phyloP scores from a whole-genome alignment of 2,329 filamentous ascomycete genomes.

The Fusarium illudens region DNA sequence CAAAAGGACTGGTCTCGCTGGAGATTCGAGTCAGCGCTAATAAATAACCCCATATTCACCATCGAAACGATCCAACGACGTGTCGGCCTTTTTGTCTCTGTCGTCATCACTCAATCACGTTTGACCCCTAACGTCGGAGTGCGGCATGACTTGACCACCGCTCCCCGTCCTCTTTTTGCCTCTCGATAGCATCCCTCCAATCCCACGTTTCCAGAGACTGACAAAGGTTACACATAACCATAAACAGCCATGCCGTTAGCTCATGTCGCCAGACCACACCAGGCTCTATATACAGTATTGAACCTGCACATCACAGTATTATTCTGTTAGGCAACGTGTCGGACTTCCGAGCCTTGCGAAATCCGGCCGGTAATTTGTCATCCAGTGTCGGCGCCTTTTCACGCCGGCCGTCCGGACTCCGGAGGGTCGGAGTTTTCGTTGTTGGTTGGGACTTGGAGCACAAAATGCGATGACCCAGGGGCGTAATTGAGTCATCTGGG shows the following conservation, averaged over 20 bases:
- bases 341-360: constrained; percentile 15
- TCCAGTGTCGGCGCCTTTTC: neutral
- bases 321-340: neutral
- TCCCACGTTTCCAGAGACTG: neutral
- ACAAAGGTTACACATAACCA: constrained; percentile 14
- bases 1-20: neutral
- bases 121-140: neutral
- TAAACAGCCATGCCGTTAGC: constrained; percentile 3
- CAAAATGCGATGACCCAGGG: neutral
- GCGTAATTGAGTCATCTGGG: neutral
- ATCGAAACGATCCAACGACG: neutral
- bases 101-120: constrained; percentile 28
- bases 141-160: neutral
- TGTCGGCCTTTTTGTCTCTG: constrained; percentile 1
- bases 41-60: constrained; percentile 10
- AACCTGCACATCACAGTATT: neutral
- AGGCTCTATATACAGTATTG: neutral
- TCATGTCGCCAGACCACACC: neutral
- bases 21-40: constrained; percentile 29
- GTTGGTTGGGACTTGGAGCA: neutral
- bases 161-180: neutral
- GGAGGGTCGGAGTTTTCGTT: neutral
- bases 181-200: neutral
- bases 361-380: constrained; percentile 1
- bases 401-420: neutral